A percentile compares a stretch with the other conserved stretches of the same genome.
Evolutionary conservation across 768 basidiomycete species (phyloP).

Genomic region (Tricholoma matsutake): DNA sequence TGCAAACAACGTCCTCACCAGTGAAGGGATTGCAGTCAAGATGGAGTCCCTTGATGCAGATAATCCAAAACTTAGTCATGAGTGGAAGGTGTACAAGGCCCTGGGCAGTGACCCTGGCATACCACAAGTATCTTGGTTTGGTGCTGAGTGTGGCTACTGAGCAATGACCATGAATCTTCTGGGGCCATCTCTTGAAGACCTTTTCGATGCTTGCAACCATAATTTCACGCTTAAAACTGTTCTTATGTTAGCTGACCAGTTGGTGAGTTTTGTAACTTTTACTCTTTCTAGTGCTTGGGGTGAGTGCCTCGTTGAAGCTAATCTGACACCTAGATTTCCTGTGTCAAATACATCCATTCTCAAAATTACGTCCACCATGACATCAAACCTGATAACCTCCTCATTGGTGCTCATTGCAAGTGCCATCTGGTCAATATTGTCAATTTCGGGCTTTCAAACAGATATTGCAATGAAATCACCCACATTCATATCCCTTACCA

Average conservation of each 20-base stretch:
- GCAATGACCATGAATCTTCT: conserved; percentile 72
- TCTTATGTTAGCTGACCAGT: conserved; percentile 89
- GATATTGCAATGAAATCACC: background rate
- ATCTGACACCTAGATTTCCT: conserved; percentile 68
- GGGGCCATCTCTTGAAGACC: conserved; percentile 61
- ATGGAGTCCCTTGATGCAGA: conserved; percentile 41
- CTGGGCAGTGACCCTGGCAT: conserved; percentile 71
- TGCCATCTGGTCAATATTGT: background rate
- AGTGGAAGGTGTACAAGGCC: conserved; percentile 64
- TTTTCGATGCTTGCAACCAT: conserved; percentile 69
- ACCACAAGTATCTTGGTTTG: conserved; percentile 71
- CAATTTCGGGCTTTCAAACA: conserved; percentile 2
- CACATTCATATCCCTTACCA: background rate
- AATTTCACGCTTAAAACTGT: conserved; percentile 90
- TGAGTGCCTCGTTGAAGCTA: conserved; percentile 13
- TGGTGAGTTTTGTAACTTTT: no score
- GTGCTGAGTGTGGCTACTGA: conserved; percentile 46
- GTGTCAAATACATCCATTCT: conserved; percentile 98
- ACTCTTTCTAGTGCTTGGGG: conserved; percentile 16
- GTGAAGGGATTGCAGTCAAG: conserved; percentile 83
- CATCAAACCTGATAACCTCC: conserved; percentile 45
- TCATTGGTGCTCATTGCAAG: background rate
- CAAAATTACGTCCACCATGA: conserved; percentile 93
- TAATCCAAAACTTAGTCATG: conserved; percentile 80
- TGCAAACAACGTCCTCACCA: conserved; percentile 78